Evolutionary conservation across 345 rosid genomes (phyloP).

Genomic region (Bruguiera sexangula): DNA sequence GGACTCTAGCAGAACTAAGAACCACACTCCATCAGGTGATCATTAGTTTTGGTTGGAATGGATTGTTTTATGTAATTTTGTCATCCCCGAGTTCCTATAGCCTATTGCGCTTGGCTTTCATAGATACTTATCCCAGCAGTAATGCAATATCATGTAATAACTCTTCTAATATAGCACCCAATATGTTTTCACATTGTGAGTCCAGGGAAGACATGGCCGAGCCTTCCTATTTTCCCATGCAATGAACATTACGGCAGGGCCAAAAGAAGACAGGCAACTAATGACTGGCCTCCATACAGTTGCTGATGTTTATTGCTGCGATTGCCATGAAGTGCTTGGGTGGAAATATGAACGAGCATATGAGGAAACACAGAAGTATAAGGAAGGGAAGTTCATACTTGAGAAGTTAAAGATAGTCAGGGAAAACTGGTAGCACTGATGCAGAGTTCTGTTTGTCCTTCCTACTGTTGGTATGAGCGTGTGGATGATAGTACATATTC

Average conservation of each 20-base stretch:
- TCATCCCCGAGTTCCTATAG: neutral
- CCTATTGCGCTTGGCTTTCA: neutral
- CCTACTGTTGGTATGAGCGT: slow-evolving; percentile 18
- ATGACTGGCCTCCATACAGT: slow-evolving; percentile 85
- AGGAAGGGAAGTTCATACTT: slow-evolving; percentile 83
- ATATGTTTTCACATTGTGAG: neutral
- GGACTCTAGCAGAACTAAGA: no score
- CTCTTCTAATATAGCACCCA: neutral
- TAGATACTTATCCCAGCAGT: neutral
- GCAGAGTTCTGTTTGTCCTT: slow-evolving; percentile 17
- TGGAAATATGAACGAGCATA: slow-evolving; percentile 88
- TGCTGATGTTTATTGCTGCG: slow-evolving; percentile 65
- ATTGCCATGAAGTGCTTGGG: slow-evolving; percentile 71
- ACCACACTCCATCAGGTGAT: no score
- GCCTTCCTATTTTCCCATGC: slow-evolving; percentile 89
- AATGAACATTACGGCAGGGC: slow-evolving; percentile 61
- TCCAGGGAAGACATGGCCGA: slow-evolving; percentile 78
- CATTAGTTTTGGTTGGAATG: no score
- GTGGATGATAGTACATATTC: slow-evolving; percentile 14
- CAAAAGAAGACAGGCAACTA: slow-evolving; percentile 71
- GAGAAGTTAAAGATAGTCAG: slow-evolving; percentile 75
- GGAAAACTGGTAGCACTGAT: slow-evolving; percentile 62
- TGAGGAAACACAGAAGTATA: slow-evolving; percentile 67
- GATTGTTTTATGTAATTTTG: no score
- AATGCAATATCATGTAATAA: neutral